Conservation (phyloP, 345 rosid species). For the Melastoma malabathricum region DNA sequence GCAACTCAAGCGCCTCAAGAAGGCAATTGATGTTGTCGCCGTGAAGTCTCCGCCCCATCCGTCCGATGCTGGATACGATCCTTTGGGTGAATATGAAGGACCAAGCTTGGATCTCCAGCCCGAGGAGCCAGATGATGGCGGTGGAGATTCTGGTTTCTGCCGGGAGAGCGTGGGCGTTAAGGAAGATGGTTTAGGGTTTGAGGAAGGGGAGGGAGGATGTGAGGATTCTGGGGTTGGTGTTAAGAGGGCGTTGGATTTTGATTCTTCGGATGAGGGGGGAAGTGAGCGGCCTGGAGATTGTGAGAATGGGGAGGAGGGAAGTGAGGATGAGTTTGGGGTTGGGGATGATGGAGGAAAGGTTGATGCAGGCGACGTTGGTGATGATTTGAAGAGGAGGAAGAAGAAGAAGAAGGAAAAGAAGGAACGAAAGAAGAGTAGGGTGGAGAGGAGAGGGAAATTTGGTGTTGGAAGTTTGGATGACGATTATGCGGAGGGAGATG, state of each 20-base stretch:
- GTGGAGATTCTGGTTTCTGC: not conserved
- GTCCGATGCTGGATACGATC: not conserved
- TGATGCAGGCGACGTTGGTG: not conserved
- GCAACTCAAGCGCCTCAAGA: slow-evolving; percentile 64
- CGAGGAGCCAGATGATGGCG: not conserved
- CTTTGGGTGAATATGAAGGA: not conserved
- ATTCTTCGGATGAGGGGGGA: slow-evolving; percentile 17
- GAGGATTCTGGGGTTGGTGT: slow-evolving; percentile 17
- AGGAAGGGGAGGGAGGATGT: slow-evolving; percentile 8
- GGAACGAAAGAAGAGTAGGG: slow-evolving; percentile 8
- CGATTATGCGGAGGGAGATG: slow-evolving; percentile 2
- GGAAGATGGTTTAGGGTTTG: not conserved
- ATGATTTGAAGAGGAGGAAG: slow-evolving; percentile 14
- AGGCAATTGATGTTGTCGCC: slow-evolving; percentile 10
- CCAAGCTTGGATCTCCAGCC: not conserved
- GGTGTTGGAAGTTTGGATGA: slow-evolving; percentile 20
- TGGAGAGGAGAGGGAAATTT: slow-evolving; percentile 6
- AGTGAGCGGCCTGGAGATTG: slow-evolving; percentile 13
- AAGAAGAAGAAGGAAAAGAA: slow-evolving; percentile 22
- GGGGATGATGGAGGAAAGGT: slow-evolving; percentile 3
- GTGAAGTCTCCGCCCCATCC: not conserved
- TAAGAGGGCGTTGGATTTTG: slow-evolving; percentile 38
- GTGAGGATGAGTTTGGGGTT: not conserved
- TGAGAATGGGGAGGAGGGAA: slow-evolving; percentile 11
- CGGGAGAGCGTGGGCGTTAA: too few species aligned